Evolutionary conservation across 106 monocot species (phyloP), one percentile per base, ranked within the genome.

Genomic region (Dendrobium catenatum): DNA sequence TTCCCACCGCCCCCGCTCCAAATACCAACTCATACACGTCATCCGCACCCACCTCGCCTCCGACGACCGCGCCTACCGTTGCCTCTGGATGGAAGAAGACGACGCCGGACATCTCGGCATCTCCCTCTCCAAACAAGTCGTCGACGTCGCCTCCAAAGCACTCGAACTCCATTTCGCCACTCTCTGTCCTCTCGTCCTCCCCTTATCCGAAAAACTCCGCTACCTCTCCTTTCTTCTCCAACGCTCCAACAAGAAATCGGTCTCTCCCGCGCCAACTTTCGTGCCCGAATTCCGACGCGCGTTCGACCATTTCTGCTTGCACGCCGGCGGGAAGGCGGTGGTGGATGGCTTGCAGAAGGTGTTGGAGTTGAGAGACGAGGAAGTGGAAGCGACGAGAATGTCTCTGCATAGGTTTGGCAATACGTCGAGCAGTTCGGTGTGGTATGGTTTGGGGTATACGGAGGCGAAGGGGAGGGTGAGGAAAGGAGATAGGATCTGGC

Each of bases 401-500:
- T 11, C 70, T 2, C 70, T 70, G 42, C 78, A 81, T 56, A 10
- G 51, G 54, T 85, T 85, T 59, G 81, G 85, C 10, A 85, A 85
- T 78, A 78, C 51, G 13, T 85, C 85, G 6, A 81, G 81, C 58
- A 81, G 85, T 44, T 81, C 81, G 51, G 51, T 85, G 5, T 85
- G 81, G 85, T 85, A 85, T 66, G 85, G 77, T 55, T 67, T 85
- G 5, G 58, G 81, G n/a, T 51, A 51, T 15, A 51, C 51, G 10
- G 51, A 51, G 51, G 51, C 51, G 15, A 51, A 82, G 76, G 81
- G 81, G 76, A 41, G 66, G 82, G 10, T 77, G 67, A 64, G 66
- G 77, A 66, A 24, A 20, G 82, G 85, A 22, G 76, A 85, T 19
- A 55, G 85, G 77, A 73, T 85, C n/a, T 83, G 83, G 83, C 83